These are phyloP conservation scores for Pseudotsuga menziesii DNA, from an alignment of 75 land plant species.

Conservation along the genomic window DNA sequence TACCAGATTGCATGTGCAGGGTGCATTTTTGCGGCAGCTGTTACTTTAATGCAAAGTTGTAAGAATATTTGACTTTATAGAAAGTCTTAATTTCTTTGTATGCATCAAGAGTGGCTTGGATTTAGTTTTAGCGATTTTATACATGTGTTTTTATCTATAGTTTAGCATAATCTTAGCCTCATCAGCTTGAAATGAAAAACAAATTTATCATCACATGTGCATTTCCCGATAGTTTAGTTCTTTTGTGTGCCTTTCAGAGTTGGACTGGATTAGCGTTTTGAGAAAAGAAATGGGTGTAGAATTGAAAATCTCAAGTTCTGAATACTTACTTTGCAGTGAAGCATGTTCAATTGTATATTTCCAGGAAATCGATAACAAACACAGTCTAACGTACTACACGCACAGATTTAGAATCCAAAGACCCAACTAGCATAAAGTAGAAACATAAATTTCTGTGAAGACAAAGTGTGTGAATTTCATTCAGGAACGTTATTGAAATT, in stretches of 20 bases:
- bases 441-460: neutral
- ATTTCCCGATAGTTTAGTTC: neutral
- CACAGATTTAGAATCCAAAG: neutral
- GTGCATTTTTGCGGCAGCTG: neutral
- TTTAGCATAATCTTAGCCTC: neutral
- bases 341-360: neutral
- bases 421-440: neutral
- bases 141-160: neutral
- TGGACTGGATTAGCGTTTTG: neutral
- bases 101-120: neutral
- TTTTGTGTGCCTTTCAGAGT: slow-evolving; percentile 2
- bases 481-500: neutral
- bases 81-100: neutral
- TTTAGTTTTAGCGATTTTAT: neutral
- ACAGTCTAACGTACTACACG: neutral
- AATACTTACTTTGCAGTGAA: neutral
- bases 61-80: neutral
- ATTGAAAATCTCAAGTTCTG: neutral
- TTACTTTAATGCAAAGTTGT: neutral
- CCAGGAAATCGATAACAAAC: neutral
- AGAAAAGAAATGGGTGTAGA: neutral
- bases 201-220: too few relatives aligned
- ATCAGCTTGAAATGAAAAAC: neutral
- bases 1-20: neutral
- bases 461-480: neutral